Conservation (phyloP, 306 rosid species). For the Cercis canadensis region DNA sequence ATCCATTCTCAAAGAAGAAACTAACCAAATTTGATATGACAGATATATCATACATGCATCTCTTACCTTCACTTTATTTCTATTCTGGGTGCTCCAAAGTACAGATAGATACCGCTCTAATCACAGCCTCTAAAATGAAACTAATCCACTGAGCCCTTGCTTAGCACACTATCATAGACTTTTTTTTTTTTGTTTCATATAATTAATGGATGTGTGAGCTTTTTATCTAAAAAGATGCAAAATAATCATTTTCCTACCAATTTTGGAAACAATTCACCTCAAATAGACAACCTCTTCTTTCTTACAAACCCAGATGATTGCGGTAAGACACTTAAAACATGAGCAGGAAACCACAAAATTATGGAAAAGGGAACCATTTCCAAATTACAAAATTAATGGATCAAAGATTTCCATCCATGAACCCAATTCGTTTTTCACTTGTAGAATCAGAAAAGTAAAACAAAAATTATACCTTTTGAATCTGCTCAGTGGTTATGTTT, state of each 20-base stretch:
- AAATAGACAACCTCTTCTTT: not conserved
- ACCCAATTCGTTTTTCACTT: slow-evolving; percentile 8
- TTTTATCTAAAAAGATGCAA: not conserved
- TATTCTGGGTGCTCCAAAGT: no score
- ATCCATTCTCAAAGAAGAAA: no score
- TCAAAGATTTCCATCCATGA: not conserved
- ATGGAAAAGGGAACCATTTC: not conserved
- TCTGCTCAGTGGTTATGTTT: slow-evolving; percentile 96
- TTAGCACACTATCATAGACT: slow-evolving; percentile 4
- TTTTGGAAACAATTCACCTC: not conserved
- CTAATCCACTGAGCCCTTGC: not conserved
- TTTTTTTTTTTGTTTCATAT: not conserved
- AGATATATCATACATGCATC: no score
- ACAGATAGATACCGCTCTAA: slow-evolving; percentile 2
- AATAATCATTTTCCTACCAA: not conserved
- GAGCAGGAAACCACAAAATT: no score
- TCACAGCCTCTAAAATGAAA: slow-evolving; percentile 1
- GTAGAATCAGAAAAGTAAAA: not conserved
- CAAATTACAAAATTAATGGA: not conserved
- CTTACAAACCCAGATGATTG: not conserved
- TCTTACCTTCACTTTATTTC: no score
- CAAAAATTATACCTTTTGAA: slow-evolving; percentile 72
- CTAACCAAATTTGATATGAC: not conserved
- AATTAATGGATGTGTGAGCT: not conserved
- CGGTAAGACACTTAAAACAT: not conserved